phyloP scores from a whole-genome alignment of 2,329 filamentous ascomycete genomes.

The Trichoderma sp. region DNA sequence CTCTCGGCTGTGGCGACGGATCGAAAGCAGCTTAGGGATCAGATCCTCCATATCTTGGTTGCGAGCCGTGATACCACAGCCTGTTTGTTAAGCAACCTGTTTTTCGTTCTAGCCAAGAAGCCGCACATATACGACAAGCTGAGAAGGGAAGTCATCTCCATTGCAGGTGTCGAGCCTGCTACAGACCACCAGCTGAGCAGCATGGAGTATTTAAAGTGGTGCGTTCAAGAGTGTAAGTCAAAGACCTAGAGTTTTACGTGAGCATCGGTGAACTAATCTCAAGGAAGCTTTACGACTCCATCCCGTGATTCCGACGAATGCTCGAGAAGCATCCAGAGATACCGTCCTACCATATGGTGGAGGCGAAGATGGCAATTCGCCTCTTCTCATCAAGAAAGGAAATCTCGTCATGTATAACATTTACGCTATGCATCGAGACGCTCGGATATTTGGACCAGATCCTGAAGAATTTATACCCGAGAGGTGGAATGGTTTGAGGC shows the following conservation, averaged over 20 bases:
- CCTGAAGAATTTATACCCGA: slow-evolving; percentile 42
- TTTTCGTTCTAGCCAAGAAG: slow-evolving; percentile 43
- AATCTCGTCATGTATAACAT: slow-evolving; percentile 43
- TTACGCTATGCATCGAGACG: slow-evolving; percentile 42
- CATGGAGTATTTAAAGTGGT: slow-evolving; percentile 55
- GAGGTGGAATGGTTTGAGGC: slow-evolving; percentile 39
- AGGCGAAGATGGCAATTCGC: slow-evolving; percentile 46
- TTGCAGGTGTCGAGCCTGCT: slow-evolving; percentile 36
- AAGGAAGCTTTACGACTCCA: slow-evolving; percentile 47
- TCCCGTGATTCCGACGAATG: slow-evolving; percentile 50
- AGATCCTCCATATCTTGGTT: slow-evolving; percentile 45
- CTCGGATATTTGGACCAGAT: slow-evolving; percentile 38
- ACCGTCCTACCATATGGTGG: slow-evolving; percentile 53
- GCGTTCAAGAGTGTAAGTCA: slow-evolving; percentile 55
- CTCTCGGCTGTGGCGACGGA: slow-evolving; percentile 47
- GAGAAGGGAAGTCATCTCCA: slow-evolving; percentile 39
- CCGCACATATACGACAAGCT: slow-evolving; percentile 45
- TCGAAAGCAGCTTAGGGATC: slow-evolving; percentile 39
- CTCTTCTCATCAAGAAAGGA: slow-evolving; percentile 50
- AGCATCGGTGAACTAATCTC: neutral
- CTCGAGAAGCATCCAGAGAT: slow-evolving; percentile 38
- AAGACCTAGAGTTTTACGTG: neutral
- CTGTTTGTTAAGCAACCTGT: slow-evolving; percentile 42
- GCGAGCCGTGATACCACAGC: slow-evolving; percentile 50
- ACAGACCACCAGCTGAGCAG: slow-evolving; percentile 50